Base-by-base conservation (phyloP, 75 land plant genomes). In the Chamaecyparis obtusa region DNA sequence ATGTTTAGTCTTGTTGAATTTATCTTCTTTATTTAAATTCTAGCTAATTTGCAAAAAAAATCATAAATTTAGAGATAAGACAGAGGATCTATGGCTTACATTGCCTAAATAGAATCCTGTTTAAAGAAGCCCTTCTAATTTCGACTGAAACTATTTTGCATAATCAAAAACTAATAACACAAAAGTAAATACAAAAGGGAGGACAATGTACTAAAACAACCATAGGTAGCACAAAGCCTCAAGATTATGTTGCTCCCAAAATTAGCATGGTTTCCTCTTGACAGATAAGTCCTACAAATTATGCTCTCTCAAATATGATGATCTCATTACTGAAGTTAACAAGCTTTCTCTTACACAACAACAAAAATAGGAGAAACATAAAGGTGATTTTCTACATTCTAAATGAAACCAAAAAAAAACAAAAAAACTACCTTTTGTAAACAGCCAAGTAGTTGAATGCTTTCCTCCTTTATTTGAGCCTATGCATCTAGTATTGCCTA, bases 401-500 rank as follows among this genome's bases (percentile, higher is more conserved):
- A 13, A 71, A 27, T 24, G 8, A 44, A 87, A 78, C 32, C 30
- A 39, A 36, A 84, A 39, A 56, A 55, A 55, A 32, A 21, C 37
- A 55, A 48, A 37, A 76, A 32, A 71, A 32, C 4, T 32, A 96
- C 97, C 92, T 88, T 69, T 32, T 89, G 77, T 72, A 96, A 91
- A 55, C 56, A 86, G 30, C 91, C 79, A 37, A 96, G 92, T 69
- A 95, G 41, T 2, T 84, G 35, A 27, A 83, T 91, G 48, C 90
- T 93, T 83, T 95, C 92, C 83, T 96, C 95, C 88, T 96, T 95
- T 6, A 90, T 88, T 17, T 75, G 87, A 84, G 94, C 90, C 85
- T 95, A 94, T 85, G 86, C 39, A 60, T 89, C 79, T 1, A 96
- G 85, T 57, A 89, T 92, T 85, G 91, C 91, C 81, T 92, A 90